Percentiles rank a stretch among this genome's conserved stretches.
phyloP scores from a whole-genome alignment of 768 basidiomycete species.

The Kwoniella sp. region DNA sequence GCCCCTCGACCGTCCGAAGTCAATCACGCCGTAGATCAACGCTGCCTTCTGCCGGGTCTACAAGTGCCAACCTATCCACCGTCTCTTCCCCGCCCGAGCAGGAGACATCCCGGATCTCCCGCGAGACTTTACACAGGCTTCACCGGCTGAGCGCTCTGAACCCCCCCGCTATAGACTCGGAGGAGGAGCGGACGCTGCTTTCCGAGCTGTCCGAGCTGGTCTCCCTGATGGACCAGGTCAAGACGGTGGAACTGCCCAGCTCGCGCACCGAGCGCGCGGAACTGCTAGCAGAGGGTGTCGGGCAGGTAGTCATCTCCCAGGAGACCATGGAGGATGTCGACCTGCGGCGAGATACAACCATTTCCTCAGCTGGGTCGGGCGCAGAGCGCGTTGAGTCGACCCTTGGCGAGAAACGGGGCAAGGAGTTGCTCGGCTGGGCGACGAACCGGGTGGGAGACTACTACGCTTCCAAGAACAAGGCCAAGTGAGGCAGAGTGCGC shows the following conservation, averaged over 20 bases:
- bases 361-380: too few species aligned
- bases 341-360: not conserved
- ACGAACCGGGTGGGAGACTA: conserved; percentile 36
- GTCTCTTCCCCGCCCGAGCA: too few species aligned
- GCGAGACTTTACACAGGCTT: conserved; percentile 19
- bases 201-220: conserved; percentile 25
- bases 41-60: too few species aligned
- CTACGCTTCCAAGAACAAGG: conserved; percentile 22
- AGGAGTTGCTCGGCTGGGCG: conserved; percentile 30
- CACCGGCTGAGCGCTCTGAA: conserved; percentile 37
- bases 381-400: too few species aligned
- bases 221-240: conserved; percentile 36
- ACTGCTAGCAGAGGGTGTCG: conserved; percentile 18
- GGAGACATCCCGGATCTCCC: too few species aligned
- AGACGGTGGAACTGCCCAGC: conserved; percentile 25
- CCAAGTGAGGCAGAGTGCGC: too few species aligned
- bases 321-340: conserved; percentile 8
- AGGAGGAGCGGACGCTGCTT: conserved; percentile 26
- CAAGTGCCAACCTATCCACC: too few species aligned
- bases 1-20: too few species aligned
- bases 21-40: too few species aligned
- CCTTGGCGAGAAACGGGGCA: conserved; percentile 12
- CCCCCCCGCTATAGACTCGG: conserved; percentile 22
- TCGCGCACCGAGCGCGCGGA: conserved; percentile 2
- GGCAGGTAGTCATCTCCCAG: conserved; percentile 23